Percentiles rank a stretch among this genome's conserved stretches.
These are phyloP conservation scores for Pseudoscleropodium purum DNA, from an alignment of 225 moss, liverwort and hornwort genomes.

Conservation along the genomic window DNA sequence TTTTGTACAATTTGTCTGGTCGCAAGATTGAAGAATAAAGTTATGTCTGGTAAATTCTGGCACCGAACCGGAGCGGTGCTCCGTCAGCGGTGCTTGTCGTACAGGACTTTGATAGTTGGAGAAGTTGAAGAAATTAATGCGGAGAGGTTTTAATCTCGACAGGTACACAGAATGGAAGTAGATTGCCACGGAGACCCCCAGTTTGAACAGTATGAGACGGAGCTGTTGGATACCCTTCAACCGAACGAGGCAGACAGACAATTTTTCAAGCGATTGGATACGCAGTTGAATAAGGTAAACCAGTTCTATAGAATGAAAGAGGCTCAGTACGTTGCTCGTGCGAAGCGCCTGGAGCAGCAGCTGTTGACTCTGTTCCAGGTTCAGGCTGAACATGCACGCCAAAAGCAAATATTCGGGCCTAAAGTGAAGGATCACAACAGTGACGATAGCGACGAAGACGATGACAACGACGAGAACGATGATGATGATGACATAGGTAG, in stretches of 20 bases:
- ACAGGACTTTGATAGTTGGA: not conserved
- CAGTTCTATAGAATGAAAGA: slow-evolving; percentile 65
- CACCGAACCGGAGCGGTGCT: not conserved
- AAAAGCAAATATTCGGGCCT: slow-evolving; percentile 5
- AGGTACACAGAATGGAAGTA: slow-evolving; percentile 20
- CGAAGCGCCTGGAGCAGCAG: slow-evolving; percentile 64
- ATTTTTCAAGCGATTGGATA: slow-evolving; percentile 67
- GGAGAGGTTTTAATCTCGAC: not conserved
- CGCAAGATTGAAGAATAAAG: not conserved
- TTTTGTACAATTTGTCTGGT: not conserved
- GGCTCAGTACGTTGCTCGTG: slow-evolving; percentile 55
- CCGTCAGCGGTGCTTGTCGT: not conserved
- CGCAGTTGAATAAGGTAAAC: slow-evolving; percentile 80
- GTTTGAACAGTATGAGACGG: slow-evolving; percentile 51
- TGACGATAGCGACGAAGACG: not conserved
- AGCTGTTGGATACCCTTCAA: slow-evolving; percentile 33
- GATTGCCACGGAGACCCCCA: slow-evolving; percentile 18
- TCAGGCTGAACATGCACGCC: slow-evolving; percentile 26
- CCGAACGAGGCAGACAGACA: slow-evolving; percentile 28
- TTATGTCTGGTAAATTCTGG: not conserved
- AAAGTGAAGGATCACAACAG: slow-evolving; percentile 2
- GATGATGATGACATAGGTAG: not conserved
- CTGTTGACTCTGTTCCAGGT: slow-evolving; percentile 55
- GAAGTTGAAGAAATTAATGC: not conserved
- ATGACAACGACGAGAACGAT: not conserved